Conservation (phyloP, 2,329 filamentous ascomycete species). For the Daldinia sp. region DNA sequence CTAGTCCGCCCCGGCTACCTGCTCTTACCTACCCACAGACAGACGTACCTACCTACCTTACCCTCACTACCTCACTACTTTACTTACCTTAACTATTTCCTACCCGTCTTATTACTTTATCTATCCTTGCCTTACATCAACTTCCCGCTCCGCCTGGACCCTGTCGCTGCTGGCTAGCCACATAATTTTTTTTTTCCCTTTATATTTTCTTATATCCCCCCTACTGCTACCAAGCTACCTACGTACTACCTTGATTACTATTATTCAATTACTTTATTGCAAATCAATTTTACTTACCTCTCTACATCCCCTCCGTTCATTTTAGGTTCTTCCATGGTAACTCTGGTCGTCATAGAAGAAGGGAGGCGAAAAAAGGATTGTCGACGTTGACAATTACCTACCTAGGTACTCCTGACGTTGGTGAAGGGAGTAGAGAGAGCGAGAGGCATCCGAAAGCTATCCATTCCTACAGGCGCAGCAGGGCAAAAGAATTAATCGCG, state of each 20-base stretch:
- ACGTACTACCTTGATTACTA: constrained; percentile 33
- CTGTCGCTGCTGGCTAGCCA: constrained; percentile 37
- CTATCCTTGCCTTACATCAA: constrained; percentile 40
- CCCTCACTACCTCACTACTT: background rate
- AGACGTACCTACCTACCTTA: constrained; percentile 16
- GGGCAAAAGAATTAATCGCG: constrained; percentile 51
- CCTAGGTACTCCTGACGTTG: constrained; percentile 12
- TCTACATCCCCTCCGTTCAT: constrained; percentile 13
- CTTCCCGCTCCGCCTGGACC: constrained; percentile 38
- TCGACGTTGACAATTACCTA: constrained; percentile 13
- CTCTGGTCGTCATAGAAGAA: constrained; percentile 24
- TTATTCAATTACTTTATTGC: constrained; percentile 26
- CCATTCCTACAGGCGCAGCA: constrained; percentile 51
- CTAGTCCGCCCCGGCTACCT: background rate
- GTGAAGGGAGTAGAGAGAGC: constrained; percentile 15
- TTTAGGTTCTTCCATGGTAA: constrained; percentile 11
- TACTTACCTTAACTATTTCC: background rate
- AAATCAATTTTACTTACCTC: constrained; percentile 11
- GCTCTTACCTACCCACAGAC: constrained; percentile 14
- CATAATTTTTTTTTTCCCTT: constrained; percentile 33
- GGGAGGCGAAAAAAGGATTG: constrained; percentile 15
- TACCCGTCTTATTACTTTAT: constrained; percentile 32
- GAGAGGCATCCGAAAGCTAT: constrained; percentile 31
- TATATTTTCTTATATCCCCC: constrained; percentile 34
- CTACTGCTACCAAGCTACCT: constrained; percentile 19